Base-by-base conservation (phyloP, 2,329 filamentous ascomycete species). In the Colletotrichum destructivum region DNA sequence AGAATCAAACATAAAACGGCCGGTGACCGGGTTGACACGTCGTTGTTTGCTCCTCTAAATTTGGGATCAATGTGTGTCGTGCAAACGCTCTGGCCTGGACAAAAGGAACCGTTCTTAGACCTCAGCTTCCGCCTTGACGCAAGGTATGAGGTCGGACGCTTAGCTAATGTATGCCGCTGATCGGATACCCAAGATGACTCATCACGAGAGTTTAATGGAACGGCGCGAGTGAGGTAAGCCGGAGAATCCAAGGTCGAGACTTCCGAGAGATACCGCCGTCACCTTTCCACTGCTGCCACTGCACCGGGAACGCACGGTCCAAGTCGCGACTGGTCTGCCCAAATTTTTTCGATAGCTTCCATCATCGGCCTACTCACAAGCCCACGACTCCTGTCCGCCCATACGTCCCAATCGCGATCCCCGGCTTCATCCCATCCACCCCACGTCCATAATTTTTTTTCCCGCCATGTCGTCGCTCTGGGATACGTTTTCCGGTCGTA, bases 401-500 rank as follows among this genome's bases (percentile, higher is more conserved):
- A 15, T 35, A 35, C 35, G 42, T 59, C 64, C 64, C 54, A 56
- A 63, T 64, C 55, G 62, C 63, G 61, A 72, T 61, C 61, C 59
- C 70, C 61, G 66, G 49, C 70, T 56, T 62, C 66, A 54, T 63
- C 38, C 60, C 31, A 64, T 42, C 72, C 49, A 51, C 66, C 60
- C 54, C 35, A 47, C 42, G 38, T 61, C 60, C 55, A 66, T 73
- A 69, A 69, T 52, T 44, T 60, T 54, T 70, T 16, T 9, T 3
- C 8, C 35, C 76, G 82, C 73, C 73, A 90, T 90, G 88, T 87
- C 88, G 66, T 87, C 87, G 59, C 82, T 91, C 78, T 91, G 89
- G 89, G 88, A 89, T 78, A 85, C 89, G 75, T 84, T 91, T 77
- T 90, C 88, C n/a, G 87, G 88, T 77, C 87, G 87, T 81, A 89